Conservation (phyloP, 257 asterid species). For the Schizonepeta tenuifolia region DNA sequence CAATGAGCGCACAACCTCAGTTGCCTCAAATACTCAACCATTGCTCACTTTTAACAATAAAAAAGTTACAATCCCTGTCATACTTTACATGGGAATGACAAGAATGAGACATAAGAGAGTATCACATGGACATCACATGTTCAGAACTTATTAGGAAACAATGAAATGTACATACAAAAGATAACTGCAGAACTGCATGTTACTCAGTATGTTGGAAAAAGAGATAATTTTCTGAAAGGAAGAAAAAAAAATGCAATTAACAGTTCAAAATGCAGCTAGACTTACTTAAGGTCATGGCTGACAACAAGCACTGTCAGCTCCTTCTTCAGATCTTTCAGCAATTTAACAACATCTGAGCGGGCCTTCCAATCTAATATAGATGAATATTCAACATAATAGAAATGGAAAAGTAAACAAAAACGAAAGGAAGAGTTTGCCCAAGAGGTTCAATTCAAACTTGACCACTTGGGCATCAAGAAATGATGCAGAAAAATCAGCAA, state of each 20-base stretch:
- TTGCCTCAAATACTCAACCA: constrained; percentile 17
- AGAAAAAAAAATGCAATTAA: constrained; percentile 16
- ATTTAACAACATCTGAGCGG: constrained; percentile 85
- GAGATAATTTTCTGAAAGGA: background rate
- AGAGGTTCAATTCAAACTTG: constrained; percentile 11
- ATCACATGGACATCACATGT: background rate
- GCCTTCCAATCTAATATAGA: constrained; percentile 87
- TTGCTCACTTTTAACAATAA: background rate
- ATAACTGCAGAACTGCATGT: constrained; percentile 22
- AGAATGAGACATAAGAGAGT: background rate
- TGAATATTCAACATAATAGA: constrained; percentile 15
- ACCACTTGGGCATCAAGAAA: constrained; percentile 7
- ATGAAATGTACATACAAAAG: constrained; percentile 14
- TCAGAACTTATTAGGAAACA: background rate
- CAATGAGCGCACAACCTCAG: constrained; percentile 6
- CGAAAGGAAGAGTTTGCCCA: constrained; percentile 4
- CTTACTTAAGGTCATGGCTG: constrained; percentile 95
- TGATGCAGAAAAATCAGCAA: background rate
- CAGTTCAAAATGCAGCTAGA: constrained; percentile 30
- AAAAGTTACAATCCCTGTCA: background rate
- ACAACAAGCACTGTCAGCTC: constrained; percentile 86
- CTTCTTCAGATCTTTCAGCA: constrained; percentile 74
- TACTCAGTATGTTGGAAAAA: background rate
- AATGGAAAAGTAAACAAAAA: constrained; percentile 18
- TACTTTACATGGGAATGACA: background rate